phyloP scores from a whole-genome alignment of 164 flowering plant species.

The Liriodendron chinense region DNA sequence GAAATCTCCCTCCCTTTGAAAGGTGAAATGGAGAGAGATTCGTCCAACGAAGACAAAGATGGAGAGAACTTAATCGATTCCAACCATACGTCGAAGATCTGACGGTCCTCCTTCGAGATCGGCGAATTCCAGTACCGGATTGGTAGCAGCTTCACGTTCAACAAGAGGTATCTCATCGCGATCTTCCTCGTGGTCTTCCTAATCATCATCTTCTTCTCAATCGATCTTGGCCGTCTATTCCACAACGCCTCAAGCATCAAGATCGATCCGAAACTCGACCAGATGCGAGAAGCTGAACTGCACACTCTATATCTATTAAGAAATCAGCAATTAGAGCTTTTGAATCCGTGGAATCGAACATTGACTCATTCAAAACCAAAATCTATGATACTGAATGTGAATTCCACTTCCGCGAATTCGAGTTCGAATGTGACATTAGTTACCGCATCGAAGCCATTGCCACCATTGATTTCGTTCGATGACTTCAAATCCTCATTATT shows the following conservation, averaged over 20 bases:
- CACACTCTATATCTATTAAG: conserved; percentile 62
- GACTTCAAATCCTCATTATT: conserved; percentile 47
- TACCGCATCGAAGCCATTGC: conserved; percentile 10
- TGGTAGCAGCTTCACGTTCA: conserved; percentile 18
- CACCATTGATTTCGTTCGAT: conserved; percentile 18
- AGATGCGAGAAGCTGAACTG: conserved; percentile 73
- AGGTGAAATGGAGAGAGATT: conserved; percentile 25
- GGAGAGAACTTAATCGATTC: conserved; percentile 38
- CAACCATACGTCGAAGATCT: conserved; percentile 29
- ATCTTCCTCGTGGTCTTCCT: conserved; percentile 46
- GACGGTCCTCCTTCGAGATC: conserved; percentile 16
- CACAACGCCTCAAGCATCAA: conserved; percentile 21
- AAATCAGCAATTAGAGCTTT: conserved; percentile 65
- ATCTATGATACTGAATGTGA: not conserved
- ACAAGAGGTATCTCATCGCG: conserved; percentile 48
- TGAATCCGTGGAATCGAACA: conserved; percentile 58
- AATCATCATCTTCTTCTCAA: conserved; percentile 43
- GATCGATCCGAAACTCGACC: conserved; percentile 24
- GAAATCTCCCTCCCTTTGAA: not conserved
- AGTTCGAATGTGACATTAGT: conserved; percentile 4
- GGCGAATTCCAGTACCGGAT: conserved; percentile 13
- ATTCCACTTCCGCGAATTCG: conserved; percentile 1
- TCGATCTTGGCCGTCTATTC: conserved; percentile 42
- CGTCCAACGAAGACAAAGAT: conserved; percentile 64
- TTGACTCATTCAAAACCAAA: not conserved